Conservation (phyloP, 345 rosid species). For the Geranium brycei region DNA sequence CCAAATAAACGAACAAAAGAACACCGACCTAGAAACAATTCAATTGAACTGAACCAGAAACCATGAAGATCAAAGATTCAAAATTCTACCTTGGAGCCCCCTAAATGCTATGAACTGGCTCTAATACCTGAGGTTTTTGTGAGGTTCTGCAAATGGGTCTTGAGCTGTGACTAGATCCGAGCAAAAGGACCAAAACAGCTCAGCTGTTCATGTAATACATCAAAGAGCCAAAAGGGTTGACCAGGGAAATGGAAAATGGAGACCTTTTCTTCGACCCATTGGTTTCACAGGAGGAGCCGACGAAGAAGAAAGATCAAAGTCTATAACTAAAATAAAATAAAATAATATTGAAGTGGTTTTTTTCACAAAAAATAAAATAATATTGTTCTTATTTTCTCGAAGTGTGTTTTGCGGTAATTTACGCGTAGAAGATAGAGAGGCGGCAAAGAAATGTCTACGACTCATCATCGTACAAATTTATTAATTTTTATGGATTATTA, state of each 20-base stretch:
- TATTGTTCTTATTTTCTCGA: no score
- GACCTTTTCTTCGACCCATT: slow-evolving; percentile 1
- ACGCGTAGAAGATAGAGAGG: no score
- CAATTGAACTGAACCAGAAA: not conserved
- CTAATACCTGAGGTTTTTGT: not conserved
- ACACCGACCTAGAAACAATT: not conserved
- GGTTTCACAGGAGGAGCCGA: slow-evolving; percentile 11
- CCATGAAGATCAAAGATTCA: no score
- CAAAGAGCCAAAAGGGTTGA: slow-evolving; percentile 11
- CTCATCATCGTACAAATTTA: no score
- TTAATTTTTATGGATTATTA: no score
- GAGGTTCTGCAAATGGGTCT: not conserved
- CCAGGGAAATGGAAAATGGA: slow-evolving; percentile 7
- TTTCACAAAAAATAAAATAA: no score
- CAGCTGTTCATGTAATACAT: slow-evolving; percentile 1
- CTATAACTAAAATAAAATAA: no score
- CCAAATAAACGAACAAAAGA: no score
- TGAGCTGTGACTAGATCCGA: not conserved
- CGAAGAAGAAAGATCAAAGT: slow-evolving; percentile 1
- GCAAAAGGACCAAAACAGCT: slow-evolving; percentile 5
- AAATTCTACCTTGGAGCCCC: not conserved
- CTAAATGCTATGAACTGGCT: not conserved
- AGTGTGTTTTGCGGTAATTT: no score
- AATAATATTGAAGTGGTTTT: no score
- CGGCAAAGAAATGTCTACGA: no score